Evolutionary conservation across 345 rosid genomes (phyloP), one percentile per base, ranked within the genome.

Genomic region (Eucalyptus sp.): DNA sequence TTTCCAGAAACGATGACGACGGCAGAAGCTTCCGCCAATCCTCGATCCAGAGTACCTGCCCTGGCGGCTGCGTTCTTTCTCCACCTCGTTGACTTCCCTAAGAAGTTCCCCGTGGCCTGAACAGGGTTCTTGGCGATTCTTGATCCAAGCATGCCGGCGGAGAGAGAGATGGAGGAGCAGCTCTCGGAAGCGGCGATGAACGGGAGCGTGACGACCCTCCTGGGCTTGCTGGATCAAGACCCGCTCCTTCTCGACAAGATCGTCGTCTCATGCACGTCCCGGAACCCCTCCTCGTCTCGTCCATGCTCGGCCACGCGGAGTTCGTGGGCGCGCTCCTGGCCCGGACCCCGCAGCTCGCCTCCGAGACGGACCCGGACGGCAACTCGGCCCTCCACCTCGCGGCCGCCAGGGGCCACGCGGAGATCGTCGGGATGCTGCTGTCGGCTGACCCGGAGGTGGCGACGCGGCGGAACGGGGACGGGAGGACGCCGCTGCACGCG

Each of bases 381-480:
- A 85, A 29, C 76, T 76, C 91, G 29, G 87, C 91, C 62, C 92
- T 91, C 71, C 92, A 91, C 92, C 86, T 89, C 51, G 92, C 91
- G 50, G 48, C 89, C 18, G 91, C 91, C 16, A 85, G 88, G 62
- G 92, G 90, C 24, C 90, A 86, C 31, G 41, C 7, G 9, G 58
- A 62, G 68, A 71, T 91, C 25, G 92, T 91, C 80, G 52, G 52
- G 27, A 50, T 81, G 86, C 52, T 89, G 87, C 60, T 91, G 79
- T 22, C 20, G 17, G 85, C 68, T 12, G 84, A 50, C 5, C 60
- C 17, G 17, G 89, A 46, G 31, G 9, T 80, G 24, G 83, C 89
- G 14, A 31, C 49, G 66, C 81, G 44, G 50, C 62, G 84, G 56
- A 89, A 91, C 41, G 56, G 49, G 83, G 90, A 89, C 13, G 92